Evolutionary conservation across 129 eudicot species (phyloP).

Genomic region (Pulicaria dysenterica): DNA sequence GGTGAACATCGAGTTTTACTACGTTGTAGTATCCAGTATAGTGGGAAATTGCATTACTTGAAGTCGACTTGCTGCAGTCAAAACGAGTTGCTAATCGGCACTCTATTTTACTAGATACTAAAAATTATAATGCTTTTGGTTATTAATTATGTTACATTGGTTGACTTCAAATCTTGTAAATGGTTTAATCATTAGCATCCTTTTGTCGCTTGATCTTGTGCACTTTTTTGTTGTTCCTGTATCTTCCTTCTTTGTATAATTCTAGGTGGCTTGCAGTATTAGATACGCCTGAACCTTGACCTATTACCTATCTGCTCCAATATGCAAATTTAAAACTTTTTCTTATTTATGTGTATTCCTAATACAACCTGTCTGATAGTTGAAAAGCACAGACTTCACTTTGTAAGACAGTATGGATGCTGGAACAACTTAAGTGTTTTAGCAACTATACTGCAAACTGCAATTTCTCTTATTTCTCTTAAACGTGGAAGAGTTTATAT

Average conservation of each 20-base stretch:
- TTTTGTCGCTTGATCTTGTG: background rate
- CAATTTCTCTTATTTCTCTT: background rate
- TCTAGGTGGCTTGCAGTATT: slow-evolving; percentile 8
- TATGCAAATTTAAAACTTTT: background rate
- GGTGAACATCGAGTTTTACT: too few species aligned
- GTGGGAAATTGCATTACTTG: too few species aligned
- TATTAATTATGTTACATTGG: too few species aligned
- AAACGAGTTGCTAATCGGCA: too few species aligned
- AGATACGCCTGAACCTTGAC: background rate
- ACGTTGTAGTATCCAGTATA: too few species aligned
- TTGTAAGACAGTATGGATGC: slow-evolving; percentile 9
- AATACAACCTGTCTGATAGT: background rate
- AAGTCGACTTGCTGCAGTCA: too few species aligned
- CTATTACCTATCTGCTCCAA: background rate
- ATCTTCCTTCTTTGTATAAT: background rate
- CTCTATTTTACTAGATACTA: too few species aligned
- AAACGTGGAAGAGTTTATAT: background rate
- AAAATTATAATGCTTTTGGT: background rate
- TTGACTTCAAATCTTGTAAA: background rate
- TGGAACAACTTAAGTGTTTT: background rate
- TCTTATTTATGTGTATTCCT: slow-evolving; percentile 2
- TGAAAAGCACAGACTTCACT: background rate
- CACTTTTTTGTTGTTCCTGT: background rate
- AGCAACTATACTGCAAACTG: background rate
- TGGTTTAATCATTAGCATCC: slow-evolving; percentile 11